A percentile compares a stretch with the other conserved stretches of the same genome.
phyloP scores from a whole-genome alignment of 208 protist species.

The Leishmania tropica region DNA sequence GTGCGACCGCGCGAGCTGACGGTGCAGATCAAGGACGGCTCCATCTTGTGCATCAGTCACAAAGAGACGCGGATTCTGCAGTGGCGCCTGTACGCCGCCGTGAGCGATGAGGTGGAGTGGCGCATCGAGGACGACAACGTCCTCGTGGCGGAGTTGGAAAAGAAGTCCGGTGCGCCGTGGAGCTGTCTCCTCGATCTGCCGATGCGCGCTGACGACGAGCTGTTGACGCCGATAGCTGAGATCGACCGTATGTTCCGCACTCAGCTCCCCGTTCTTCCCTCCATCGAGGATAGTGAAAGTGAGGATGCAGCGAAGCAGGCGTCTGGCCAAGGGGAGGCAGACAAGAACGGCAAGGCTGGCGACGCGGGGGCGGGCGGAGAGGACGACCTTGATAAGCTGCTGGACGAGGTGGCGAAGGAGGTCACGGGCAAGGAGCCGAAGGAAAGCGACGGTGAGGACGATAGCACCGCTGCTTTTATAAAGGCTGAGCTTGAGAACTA shows the following conservation, averaged over 20 bases:
- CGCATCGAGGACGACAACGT: slow-evolving; percentile 63
- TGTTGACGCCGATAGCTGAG: slow-evolving; percentile 49
- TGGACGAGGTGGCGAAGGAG: slow-evolving; percentile 82
- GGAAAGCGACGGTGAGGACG: slow-evolving; percentile 34
- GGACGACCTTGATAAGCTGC: slow-evolving; percentile 75
- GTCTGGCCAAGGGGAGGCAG: slow-evolving; percentile 32
- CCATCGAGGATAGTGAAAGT: slow-evolving; percentile 26
- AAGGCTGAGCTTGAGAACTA: slow-evolving; percentile 82
- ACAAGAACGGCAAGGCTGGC: slow-evolving; percentile 3
- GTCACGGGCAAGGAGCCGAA: slow-evolving; percentile 32
- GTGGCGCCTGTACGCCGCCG: slow-evolving; percentile 81
- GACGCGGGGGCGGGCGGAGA: slow-evolving; percentile 32
- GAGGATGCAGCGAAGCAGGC: slow-evolving; percentile 35
- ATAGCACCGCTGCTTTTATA: slow-evolving; percentile 44
- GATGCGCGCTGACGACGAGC: slow-evolving; percentile 57
- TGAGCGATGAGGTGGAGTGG: slow-evolving; percentile 84
- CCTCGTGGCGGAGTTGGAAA: slow-evolving; percentile 75
- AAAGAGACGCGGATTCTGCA: slow-evolving; percentile 66
- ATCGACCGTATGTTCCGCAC: slow-evolving; percentile 73
- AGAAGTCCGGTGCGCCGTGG: slow-evolving; percentile 62
- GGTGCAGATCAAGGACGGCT: slow-evolving; percentile 78
- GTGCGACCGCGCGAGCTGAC: slow-evolving; percentile 74
- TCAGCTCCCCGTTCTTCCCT: slow-evolving; percentile 70
- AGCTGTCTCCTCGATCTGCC: slow-evolving; percentile 79
- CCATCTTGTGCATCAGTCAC: slow-evolving; percentile 77